Base-by-base conservation (phyloP, 2,329 filamentous ascomycete species). In the Fusarium scirpi region DNA sequence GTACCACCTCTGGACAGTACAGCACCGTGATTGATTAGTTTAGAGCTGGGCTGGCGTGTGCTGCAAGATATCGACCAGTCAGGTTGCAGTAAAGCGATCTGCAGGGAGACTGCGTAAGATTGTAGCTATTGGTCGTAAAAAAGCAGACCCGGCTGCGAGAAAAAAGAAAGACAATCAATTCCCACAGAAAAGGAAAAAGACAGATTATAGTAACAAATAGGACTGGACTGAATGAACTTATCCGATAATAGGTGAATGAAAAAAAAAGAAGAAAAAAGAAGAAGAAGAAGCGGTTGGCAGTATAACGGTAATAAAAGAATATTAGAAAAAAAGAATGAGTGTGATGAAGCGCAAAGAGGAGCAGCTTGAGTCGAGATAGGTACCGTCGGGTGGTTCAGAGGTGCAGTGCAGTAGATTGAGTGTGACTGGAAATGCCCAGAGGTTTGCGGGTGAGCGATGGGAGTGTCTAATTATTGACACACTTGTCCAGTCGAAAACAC, bases 131-230 rank as follows among this genome's bases (percentile, higher is more conserved):
- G 44, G 16, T 16, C 34, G 49, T 62, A 55, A 57, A 56, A 64
- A 53, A 64, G 73, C 73, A 75, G 73, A 61, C 73, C 73, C 60
- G 72, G 73, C 73, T 76, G 73, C 73, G 60, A 62, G 44, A 54
- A 73, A 62, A 72, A 65, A 54, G 34, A 65, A 55, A 58, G 34
- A 46, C 40, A 49, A 51, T 70, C 40, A 49, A 51, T 70, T 62
- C 57, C 49, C 67, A 59, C 65, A 68, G 45, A 59, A 72, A 59
- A 62, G 29, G 52, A 49, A 16, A 38, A 41, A 46, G 49, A 41
- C 34, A 58, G 52, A 51, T 49, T 49, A 57, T 51, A 48, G 30
- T 51, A 38, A 51, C 24, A 43, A 43, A 53, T 43, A 41, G 34
- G 49, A 53, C 34, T 38, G 18, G 24, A 43, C 38, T 41, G 30